Evolutionary conservation across 768 basidiomycete species (phyloP).

Genomic region (Tulasnella sp.): DNA sequence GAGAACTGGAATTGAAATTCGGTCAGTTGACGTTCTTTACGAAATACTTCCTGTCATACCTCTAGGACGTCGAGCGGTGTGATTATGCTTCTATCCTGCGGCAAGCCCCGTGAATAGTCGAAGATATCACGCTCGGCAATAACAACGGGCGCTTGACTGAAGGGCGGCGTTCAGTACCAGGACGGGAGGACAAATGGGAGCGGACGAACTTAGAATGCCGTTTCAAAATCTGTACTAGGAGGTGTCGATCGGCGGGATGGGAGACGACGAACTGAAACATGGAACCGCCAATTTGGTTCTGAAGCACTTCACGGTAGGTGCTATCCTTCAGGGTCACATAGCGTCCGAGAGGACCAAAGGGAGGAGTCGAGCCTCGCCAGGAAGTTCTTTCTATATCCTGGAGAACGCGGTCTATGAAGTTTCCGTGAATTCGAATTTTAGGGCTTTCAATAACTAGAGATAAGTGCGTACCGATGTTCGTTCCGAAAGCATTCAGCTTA

Average conservation of each 20-base stretch:
- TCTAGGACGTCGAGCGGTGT: conserved; percentile 84
- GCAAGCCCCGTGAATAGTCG: conserved; percentile 77
- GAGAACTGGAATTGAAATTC: conserved; percentile 57
- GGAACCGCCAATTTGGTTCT: conserved; percentile 58
- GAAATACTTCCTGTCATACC: conserved; percentile 51
- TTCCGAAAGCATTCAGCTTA: conserved; percentile 50
- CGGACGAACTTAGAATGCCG: conserved; percentile 24
- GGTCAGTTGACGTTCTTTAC: neutral
- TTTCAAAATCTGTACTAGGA: conserved; percentile 58
- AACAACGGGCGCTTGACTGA: conserved; percentile 60
- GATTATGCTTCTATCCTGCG: conserved; percentile 54
- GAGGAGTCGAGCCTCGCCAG: conserved; percentile 69
- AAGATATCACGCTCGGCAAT: conserved; percentile 76
- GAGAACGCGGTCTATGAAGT: conserved; percentile 54
- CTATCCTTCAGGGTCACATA: conserved; percentile 75
- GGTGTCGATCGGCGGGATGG: conserved; percentile 61
- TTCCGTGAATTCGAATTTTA: conserved; percentile 56
- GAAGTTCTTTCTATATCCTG: conserved; percentile 53
- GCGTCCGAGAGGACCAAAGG: conserved; percentile 75
- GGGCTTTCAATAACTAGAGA: conserved; percentile 53
- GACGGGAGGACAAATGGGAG: neutral
- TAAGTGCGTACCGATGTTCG: conserved; percentile 56
- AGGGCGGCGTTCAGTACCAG: neutral
- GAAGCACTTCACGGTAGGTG: conserved; percentile 68
- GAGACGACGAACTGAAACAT: conserved; percentile 78